phyloP scores from a whole-genome alignment of 495 filamentous ascomycete species.

The Rhypophila decipiens region DNA sequence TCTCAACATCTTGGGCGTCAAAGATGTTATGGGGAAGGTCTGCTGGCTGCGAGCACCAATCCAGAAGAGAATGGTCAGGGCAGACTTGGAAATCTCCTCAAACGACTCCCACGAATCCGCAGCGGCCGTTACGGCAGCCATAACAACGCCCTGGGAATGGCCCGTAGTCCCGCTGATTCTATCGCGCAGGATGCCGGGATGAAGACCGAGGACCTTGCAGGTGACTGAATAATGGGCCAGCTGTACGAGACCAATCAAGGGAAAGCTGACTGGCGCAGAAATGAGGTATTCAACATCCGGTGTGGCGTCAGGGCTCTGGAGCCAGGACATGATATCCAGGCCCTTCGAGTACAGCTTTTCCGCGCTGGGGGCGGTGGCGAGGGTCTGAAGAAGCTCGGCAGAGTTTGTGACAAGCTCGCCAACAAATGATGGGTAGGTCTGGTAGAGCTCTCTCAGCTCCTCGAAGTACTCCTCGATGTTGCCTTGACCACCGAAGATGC shows the following conservation, averaged over 20 bases:
- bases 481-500: constrained; percentile 95
- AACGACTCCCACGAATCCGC: constrained; percentile 88
- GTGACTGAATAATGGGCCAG: constrained; percentile 89
- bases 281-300: constrained; percentile 94
- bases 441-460: constrained; percentile 84
- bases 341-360: constrained; percentile 96
- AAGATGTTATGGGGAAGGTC: constrained; percentile 87
- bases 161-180: constrained; percentile 82
- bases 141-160: constrained; percentile 93
- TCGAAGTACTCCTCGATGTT: constrained; percentile 99
- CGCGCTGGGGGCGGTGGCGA: constrained; percentile 80
- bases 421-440: constrained; percentile 83
- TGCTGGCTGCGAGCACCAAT: constrained; percentile 98
- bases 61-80: constrained; percentile 96
- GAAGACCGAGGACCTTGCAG: constrained; percentile 79
- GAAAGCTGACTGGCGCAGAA: constrained; percentile 94
- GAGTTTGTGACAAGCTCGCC: constrained; percentile 73
- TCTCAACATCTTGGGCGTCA: constrained; percentile 86
- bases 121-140: constrained; percentile 85
- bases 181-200: constrained; percentile 79
- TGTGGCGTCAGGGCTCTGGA: constrained; percentile 76
- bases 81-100: constrained; percentile 64
- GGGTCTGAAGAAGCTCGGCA: constrained; percentile 71
- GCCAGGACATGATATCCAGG: constrained; percentile 87
- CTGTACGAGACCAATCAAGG: constrained; percentile 92